phyloP scores from a whole-genome alignment of 192 early-diverging fungal genomes.

The Coemansia sp. region DNA sequence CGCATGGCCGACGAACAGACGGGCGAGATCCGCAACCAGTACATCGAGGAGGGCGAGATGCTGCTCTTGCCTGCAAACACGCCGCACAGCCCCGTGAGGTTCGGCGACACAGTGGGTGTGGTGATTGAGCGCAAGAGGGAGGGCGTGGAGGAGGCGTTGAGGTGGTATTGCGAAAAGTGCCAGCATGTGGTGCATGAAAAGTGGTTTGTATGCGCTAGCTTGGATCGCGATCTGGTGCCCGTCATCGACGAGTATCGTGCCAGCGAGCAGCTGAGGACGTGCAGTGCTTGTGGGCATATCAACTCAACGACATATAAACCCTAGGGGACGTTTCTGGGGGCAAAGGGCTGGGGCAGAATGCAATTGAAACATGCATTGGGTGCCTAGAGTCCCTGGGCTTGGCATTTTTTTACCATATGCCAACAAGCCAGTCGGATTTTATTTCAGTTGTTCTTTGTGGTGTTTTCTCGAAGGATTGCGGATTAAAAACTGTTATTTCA shows the following conservation, averaged over 20 bases:
- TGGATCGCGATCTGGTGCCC: constrained; percentile 87
- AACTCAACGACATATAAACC: constrained; percentile 49
- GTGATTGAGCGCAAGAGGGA: constrained; percentile 89
- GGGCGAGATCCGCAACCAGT: constrained; percentile 71
- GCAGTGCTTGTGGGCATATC: constrained; percentile 65
- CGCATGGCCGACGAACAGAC: constrained; percentile 74
- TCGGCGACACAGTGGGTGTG: constrained; percentile 91
- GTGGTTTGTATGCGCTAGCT: constrained; percentile 84
- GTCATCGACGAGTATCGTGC: constrained; percentile 83
- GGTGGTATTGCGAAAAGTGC: constrained; percentile 96
- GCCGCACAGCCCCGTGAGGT: constrained; percentile 95
- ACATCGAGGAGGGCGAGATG: constrained; percentile 94
- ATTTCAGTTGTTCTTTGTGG: too few species aligned
- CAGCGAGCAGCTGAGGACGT: constrained; percentile 67
- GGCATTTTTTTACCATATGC: too few species aligned
- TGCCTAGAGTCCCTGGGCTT: neutral
- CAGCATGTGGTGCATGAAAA: constrained; percentile 81
- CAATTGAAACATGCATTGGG: neutral
- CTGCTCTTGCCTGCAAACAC: constrained; percentile 86
- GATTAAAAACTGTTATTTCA: too few species aligned
- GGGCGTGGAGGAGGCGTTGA: constrained; percentile 72
- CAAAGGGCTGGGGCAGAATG: neutral
- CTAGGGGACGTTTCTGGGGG: neutral
- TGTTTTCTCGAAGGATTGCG: too few species aligned
- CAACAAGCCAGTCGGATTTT: too few species aligned